A percentile compares a stretch with the other conserved stretches of the same genome.
phyloP scores from a whole-genome alignment of 176 grass and related monocot species.

The Panicum miliaceum region DNA sequence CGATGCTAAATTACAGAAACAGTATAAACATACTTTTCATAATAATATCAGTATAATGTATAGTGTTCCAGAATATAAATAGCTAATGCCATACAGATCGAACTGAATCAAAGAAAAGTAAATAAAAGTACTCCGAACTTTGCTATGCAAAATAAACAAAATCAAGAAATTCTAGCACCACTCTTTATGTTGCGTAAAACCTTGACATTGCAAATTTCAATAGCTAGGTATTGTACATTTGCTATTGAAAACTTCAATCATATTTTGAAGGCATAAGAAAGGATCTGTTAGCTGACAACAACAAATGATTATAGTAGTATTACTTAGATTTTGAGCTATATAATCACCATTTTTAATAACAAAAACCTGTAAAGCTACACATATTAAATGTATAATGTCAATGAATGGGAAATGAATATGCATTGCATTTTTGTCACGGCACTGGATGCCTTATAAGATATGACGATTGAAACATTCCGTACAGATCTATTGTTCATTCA shows the following conservation, averaged over 20 bases:
- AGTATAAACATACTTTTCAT: background rate
- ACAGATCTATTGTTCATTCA: constrained; percentile 5
- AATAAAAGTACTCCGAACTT: constrained; percentile 12
- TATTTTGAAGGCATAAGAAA: background rate
- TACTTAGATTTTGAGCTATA: background rate
- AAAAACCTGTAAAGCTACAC: background rate
- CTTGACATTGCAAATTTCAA: constrained; percentile 10
- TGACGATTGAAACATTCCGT: constrained; percentile 5
- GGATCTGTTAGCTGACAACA: constrained; percentile 25
- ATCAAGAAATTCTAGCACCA: background rate
- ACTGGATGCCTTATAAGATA: background rate
- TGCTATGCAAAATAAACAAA: background rate
- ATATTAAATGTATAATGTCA: constrained; percentile 13
- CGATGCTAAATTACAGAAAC: background rate
- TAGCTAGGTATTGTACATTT: background rate
- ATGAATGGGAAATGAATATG: background rate
- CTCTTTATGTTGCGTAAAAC: constrained; percentile 12
- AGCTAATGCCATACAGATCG: background rate
- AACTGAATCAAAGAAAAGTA: background rate
- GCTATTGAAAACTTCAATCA: background rate
- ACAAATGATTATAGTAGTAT: background rate
- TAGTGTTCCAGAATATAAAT: background rate
- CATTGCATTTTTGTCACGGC: constrained; percentile 16
- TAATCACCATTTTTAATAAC: constrained; percentile 7
- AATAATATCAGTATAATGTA: background rate